Base-by-base conservation (phyloP, 2,329 filamentous ascomycete genomes). In the Raffaelea deltoideospora region DNA sequence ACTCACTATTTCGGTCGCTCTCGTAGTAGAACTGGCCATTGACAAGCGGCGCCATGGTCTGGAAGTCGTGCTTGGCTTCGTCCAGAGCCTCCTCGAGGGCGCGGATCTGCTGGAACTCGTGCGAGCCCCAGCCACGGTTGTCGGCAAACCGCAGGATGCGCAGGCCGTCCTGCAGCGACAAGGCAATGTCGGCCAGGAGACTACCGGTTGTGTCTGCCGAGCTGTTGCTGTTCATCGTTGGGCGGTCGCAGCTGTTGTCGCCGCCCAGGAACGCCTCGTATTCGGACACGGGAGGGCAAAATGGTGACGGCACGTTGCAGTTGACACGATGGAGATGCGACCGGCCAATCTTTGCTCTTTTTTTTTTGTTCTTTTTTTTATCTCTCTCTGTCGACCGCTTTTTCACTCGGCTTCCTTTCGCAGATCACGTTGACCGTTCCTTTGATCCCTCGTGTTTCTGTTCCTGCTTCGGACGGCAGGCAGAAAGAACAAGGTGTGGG, bases 21-120 rank as follows among this genome's bases (percentile, higher is more conserved):
- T 73, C 65, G 46, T 75, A 75, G 51, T 73, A 69, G 32, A 64
- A 58, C 46, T 66, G 61, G 22, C 69, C 69, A 44, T 70, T 67
- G 37, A 75, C 61, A 31, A 75, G 56, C 33, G 59, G 58, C 18
- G 63, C 62, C 40, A 76, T 57, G 47, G 69, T 63, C 54, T 75
- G 70, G 44, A 74, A 76, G 53, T 76, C 70, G 50, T 61, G 64
- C 53, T 67, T 70, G 38, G 71, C 71, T 45, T 72, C 68, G 49
- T 73, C 67, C 35, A 76, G 58, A n/a, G 63, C 58, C 26, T 61
- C 57, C 46, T 72, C 64, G 37, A 76, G 57, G 34, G 67, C 63
- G 39, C 62, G 65, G 39, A 67, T 52, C 55, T 75, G 71, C 48
- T 74, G 69, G 49, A 70, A 65, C 56, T 75, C 70, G 58, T 73